Evolutionary conservation across 2,329 filamentous ascomycete genomes (phyloP), one percentile per base, ranked within the genome.

Genomic region (Fusarium caatingaense): DNA sequence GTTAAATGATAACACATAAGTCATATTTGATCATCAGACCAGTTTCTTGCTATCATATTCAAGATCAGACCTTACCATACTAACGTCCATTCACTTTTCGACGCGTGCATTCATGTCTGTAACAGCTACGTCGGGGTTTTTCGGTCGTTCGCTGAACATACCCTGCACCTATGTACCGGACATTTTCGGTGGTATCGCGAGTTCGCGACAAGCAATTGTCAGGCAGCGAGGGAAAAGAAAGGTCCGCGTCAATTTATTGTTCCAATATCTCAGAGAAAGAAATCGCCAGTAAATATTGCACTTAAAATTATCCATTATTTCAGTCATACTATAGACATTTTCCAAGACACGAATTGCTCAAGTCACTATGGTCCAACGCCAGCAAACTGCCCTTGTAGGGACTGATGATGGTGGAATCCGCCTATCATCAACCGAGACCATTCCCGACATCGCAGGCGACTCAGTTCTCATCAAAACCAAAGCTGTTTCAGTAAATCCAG

Each of bases 1-100:
- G 9, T 10, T 11, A 7, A 4, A 11, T 11, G 0, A 11, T 2
- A 4, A 37, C 2, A 37, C 18, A 1, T 18, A 12, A 1, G 10
- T 37, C 34, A 37, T 3, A 37, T n/a, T n/a, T 37, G 10, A 12
- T 37, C 10, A 6, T 37, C 2, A n/a, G n/a, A n/a, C 10, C 18
- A 37, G 34, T 37, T n/a, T 6, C 10, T 4, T 34, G 1, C 32
- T 34, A 34, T 10, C 0, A 18, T 18, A 2, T 18, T 3, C 0
- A 7, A n/a, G 1, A n/a, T 12, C 0, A 37, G 10, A 37, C 6
- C 0, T 37, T 9, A 5, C 6, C 3, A 37, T 37, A 37, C 3
- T 37, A 9, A 16, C 15, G 13, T 11, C 16, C 32, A 6, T 11
- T 37, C 5, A 11, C 9, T 5, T 37, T 12, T 37, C 1, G 34